Base-by-base conservation (phyloP, 768 basidiomycete genomes). In the Pulveroboletus frians region DNA sequence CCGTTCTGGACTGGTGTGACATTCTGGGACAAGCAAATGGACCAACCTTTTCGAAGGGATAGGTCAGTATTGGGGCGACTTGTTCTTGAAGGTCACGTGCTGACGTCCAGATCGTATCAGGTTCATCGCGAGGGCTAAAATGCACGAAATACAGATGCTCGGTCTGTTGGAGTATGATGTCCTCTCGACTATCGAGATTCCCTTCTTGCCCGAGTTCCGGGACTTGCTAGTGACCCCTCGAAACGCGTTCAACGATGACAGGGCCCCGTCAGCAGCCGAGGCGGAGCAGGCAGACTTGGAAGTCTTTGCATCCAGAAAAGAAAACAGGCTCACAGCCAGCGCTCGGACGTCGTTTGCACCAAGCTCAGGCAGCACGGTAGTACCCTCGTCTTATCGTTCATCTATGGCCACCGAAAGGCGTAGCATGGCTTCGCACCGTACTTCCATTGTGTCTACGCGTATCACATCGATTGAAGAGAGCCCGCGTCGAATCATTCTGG, bases 101-200 rank as follows among this genome's bases (percentile, higher is more conserved):
- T 50, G 11, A 57, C 27, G 31, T 26, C 20, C 21, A n/a, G 7
- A 40, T 56, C 43, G 27, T 49, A 34, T 15, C 56, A 93, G 95
- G 52, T 98, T 97, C 63, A 75, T 97, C 21, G 86, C 92, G 5
- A 82, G 95, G 27, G 92, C 89, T n/a, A 90, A 91, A 70, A 95
- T 96, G 92, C 90, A 92, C 59, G 90, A 94, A 62, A 92, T 96
- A 34, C 88, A 96, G 61, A 94, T 91, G 88, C 78, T 96, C 1
- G 94, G 94, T 6, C 72, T 95, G 9, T 73, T 95, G 38, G 92
- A 92, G 56, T 89, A 94, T 57, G 92, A 95, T 57, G 85, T 96
- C 27, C 81, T 92, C 18, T 85, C 90, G 5, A 85, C 84, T 54
- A 93, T 96, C 51, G 87, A 89, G 53, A 81, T 96, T 11, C 93